Conservation (phyloP, 2,329 filamentous ascomycete genomes). For the Fusarium veterinarium region DNA sequence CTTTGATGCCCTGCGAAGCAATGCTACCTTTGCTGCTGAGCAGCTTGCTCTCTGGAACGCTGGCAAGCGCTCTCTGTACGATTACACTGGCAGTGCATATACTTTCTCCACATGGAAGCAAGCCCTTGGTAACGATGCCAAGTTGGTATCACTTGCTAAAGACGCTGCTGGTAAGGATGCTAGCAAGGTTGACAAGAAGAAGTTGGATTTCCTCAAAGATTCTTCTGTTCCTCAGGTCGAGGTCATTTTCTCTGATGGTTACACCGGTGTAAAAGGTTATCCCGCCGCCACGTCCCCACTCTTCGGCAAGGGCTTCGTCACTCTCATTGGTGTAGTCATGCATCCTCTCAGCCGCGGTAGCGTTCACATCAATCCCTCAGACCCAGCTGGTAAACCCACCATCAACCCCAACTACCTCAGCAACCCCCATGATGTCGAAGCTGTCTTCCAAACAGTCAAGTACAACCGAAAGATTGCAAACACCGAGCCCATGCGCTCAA, state of each 20-base stretch:
- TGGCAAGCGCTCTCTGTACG: slow-evolving; percentile 33
- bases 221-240: slow-evolving; percentile 43
- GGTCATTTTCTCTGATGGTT: slow-evolving; percentile 47
- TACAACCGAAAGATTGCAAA: slow-evolving; percentile 48
- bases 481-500: slow-evolving; percentile 46
- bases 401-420: slow-evolving; percentile 43
- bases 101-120: slow-evolving; percentile 40
- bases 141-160: slow-evolving; percentile 21
- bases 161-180: slow-evolving; percentile 44
- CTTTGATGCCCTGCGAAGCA: slow-evolving; percentile 33
- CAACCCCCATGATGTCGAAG: slow-evolving; percentile 47
- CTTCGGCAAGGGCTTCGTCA: slow-evolving; percentile 50
- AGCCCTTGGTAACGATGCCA: slow-evolving; percentile 23
- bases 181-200: slow-evolving; percentile 52
- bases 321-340: slow-evolving; percentile 67
- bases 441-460: slow-evolving; percentile 48
- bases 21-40: slow-evolving; percentile 26
- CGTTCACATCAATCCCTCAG: slow-evolving; percentile 36
- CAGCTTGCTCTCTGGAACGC: slow-evolving; percentile 36
- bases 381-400: slow-evolving; percentile 31
- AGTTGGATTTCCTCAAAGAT: slow-evolving; percentile 53
- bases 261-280: slow-evolving; percentile 46
- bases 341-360: slow-evolving; percentile 63
- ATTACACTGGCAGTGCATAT: slow-evolving; percentile 37
- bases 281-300: slow-evolving; percentile 41